Base-by-base conservation (phyloP, 1,284 basidiomycete species). In the Ustilago esculenta region DNA sequence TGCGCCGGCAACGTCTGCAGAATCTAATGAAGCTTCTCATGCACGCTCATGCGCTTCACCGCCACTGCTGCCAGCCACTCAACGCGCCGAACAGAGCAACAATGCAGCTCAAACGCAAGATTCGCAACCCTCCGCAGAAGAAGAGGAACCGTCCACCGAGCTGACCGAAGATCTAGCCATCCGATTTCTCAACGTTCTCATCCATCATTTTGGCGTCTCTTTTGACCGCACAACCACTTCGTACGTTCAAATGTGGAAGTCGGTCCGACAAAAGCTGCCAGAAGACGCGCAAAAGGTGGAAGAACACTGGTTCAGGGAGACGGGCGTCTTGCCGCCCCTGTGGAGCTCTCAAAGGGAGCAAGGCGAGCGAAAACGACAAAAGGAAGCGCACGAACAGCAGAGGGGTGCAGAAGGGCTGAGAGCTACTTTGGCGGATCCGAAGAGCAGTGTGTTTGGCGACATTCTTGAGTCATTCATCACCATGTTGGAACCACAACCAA, bases 171-270 rank as follows among this genome's bases (percentile, higher is more conserved):
- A 61, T 25, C 47, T 71, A 4, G 68, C 68, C 1, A 54, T 44
- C 30, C 52, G 61, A 14, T 71, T 66, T 36, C 42, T 71, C 46
- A 71, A 71, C 42, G 61, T 71, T 12, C 44, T 71, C 5, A 71
- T 71, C 37, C 68, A 71, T 36, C 50, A 71, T 53, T 71, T 71
- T 32, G 18, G 44, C 10, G 47, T 66, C 1, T 36, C 57, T 3
- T 71, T 65, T 35, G 20, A 51, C 21, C 52, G 68, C 0, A 43
- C 46, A 11, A 15, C 51, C 17, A 41, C 27, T 2, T 46, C 68
- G 15, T 50, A 71, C 43, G 40, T 45, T 1, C 21, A 53, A 10
- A 61, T 66, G 61, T 71, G 68, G 68, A 46, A 50, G 10, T 14
- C 17, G 0, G 54, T 71, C 7, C 34, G 68, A 5, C 14, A n/a